A percentile compares a stretch with the other conserved stretches of the same genome.
Conservation (phyloP, 78 protist genomes). For the Dictyostelium firmibasis region DNA sequence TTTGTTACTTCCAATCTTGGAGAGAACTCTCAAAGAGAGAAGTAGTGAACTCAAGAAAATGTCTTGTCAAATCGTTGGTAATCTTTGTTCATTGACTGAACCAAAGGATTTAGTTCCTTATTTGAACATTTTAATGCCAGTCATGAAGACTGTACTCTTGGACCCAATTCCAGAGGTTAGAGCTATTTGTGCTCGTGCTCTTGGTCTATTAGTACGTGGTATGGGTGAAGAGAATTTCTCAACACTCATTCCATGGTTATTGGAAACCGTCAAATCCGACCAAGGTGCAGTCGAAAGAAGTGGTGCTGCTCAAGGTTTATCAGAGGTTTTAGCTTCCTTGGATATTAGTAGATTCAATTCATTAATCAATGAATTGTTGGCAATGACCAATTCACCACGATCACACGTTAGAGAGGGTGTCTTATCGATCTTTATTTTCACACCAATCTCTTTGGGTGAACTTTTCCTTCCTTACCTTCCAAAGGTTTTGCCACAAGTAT, state of each 20-base stretch:
- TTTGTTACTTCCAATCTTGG: conserved; percentile 94
- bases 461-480: conserved; percentile 69
- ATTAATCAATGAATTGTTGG: conserved; percentile 73
- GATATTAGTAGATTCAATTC: conserved; percentile 81
- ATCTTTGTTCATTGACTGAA: conserved; percentile 87
- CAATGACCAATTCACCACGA: conserved; percentile 58
- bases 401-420: conserved; percentile 83
- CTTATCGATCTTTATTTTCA: conserved; percentile 66
- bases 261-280: conserved; percentile 75
- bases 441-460: conserved; percentile 84
- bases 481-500: conserved; percentile 74
- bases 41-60: conserved; percentile 82
- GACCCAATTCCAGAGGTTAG: conserved; percentile 93
- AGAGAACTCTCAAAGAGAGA: conserved; percentile 90
- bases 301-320: conserved; percentile 95
- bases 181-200: conserved; percentile 74
- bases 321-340: conserved; percentile 83
- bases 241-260: conserved; percentile 88
- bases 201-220: conserved; percentile 81
- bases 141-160: conserved; percentile 77
- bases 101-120: conserved; percentile 90
- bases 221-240: conserved; percentile 89
- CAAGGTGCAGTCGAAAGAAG: conserved; percentile 87
- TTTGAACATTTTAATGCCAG: conserved; percentile 78
- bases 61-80: conserved; percentile 87